Conservation (phyloP, 768 basidiomycete species). For the Brasilioporus rufonigricans region DNA sequence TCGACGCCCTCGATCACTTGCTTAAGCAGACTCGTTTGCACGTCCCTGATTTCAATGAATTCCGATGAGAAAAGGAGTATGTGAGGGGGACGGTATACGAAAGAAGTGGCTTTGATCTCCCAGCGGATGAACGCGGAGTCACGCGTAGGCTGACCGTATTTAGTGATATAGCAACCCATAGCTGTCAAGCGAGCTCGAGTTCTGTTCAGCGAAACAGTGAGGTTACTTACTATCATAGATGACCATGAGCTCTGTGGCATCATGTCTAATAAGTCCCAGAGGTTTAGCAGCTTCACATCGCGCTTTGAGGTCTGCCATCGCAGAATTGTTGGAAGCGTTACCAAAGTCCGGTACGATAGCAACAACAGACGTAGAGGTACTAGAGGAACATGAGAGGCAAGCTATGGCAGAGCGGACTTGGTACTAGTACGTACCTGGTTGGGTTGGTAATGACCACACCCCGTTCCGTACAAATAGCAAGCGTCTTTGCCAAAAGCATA, state of each 20-base stretch:
- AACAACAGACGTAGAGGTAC: conserved; percentile 41
- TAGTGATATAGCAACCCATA: conserved; percentile 75
- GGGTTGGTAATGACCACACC: conserved; percentile 68
- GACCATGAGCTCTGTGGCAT: conserved; percentile 58
- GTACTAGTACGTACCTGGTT: conserved; percentile 46
- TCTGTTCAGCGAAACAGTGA: not conserved
- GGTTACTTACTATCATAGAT: conserved; percentile 65
- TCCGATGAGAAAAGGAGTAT: conserved; percentile 70
- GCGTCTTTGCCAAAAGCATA: conserved; percentile 55
- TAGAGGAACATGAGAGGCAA: conserved; percentile 17
- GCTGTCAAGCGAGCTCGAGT: conserved; percentile 38
- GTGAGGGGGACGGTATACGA: conserved; percentile 57
- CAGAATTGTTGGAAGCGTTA: conserved; percentile 36
- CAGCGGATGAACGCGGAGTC: conserved; percentile 67
- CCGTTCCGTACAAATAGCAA: conserved; percentile 64
- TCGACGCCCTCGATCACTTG: conserved; percentile 79
- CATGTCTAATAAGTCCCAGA: conserved; percentile 62
- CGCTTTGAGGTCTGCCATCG: conserved; percentile 53
- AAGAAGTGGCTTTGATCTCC: conserved; percentile 70
- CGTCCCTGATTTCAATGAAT: conserved; percentile 73
- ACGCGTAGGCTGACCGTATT: conserved; percentile 63
- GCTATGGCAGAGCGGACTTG: not conserved
- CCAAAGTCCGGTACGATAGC: conserved; percentile 60
- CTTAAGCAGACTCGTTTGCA: conserved; percentile 63
- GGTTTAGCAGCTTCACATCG: conserved; percentile 58